Evolutionary conservation across 2,329 filamentous ascomycete genomes (phyloP).

Genomic region (Alternaria angustiovoidea): DNA sequence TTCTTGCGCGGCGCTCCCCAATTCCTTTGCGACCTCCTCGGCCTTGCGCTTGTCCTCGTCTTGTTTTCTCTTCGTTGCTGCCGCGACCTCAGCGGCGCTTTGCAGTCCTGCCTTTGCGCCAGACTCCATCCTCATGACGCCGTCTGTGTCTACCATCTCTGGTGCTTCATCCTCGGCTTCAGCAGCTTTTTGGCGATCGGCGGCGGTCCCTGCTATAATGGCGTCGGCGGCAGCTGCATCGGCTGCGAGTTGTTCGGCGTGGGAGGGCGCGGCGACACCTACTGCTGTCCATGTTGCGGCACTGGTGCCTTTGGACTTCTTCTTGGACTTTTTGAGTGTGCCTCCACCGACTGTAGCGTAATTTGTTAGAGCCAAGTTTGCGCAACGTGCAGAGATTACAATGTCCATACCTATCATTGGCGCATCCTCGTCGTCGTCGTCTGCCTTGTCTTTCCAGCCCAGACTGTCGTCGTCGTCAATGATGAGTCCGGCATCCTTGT

Average conservation of each 20-base stretch:
- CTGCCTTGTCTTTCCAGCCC: slow-evolving; percentile 60
- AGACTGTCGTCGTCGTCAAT: slow-evolving; percentile 63
- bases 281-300: slow-evolving; percentile 72
- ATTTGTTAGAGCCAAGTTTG: slow-evolving; percentile 24
- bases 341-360: slow-evolving; percentile 44
- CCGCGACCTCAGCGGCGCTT: slow-evolving; percentile 75
- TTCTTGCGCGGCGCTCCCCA: slow-evolving; percentile 61
- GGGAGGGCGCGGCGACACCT: slow-evolving; percentile 60
- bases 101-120: slow-evolving; percentile 89
- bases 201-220: slow-evolving; percentile 76
- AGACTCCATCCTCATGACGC: slow-evolving; percentile 76
- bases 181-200: slow-evolving; percentile 63
- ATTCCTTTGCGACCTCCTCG: slow-evolving; percentile 48
- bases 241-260: slow-evolving; percentile 69
- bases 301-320: slow-evolving; percentile 58
- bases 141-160: slow-evolving; percentile 48
- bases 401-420: slow-evolving; percentile 50
- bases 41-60: slow-evolving; percentile 66
- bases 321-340: slow-evolving; percentile 63
- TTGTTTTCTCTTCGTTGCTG: slow-evolving; percentile 67
- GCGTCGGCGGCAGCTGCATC: slow-evolving; percentile 78
- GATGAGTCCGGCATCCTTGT: slow-evolving; percentile 53
- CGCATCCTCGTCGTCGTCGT: slow-evolving; percentile 65
- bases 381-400: slow-evolving; percentile 27
- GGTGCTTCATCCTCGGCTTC: slow-evolving; percentile 56